phyloP scores from a whole-genome alignment of 1,139 yeast species.

The Taphrina confusa region DNA sequence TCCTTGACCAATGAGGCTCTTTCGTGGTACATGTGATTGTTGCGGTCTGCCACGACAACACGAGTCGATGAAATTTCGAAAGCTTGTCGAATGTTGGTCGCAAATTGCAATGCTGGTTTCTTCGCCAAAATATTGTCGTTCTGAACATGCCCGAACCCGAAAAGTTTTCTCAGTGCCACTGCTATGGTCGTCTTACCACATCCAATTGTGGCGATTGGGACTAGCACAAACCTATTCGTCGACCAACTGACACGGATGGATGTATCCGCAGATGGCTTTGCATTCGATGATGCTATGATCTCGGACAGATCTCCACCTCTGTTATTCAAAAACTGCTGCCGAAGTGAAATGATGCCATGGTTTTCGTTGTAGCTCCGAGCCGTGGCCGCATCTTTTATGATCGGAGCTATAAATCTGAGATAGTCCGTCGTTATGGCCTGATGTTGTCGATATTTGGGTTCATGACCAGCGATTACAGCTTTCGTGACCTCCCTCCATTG shows the following conservation, averaged over 20 bases:
- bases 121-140: conserved; percentile 68
- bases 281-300: conserved; percentile 41
- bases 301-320: conserved; percentile 55
- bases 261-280: not conserved
- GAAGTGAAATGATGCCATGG: conserved; percentile 71
- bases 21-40: conserved; percentile 73
- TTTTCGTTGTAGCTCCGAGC: conserved; percentile 56
- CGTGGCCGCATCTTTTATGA: conserved; percentile 49
- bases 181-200: conserved; percentile 93
- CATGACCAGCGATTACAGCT: conserved; percentile 52
- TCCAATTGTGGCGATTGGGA: conserved; percentile 88
- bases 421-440: conserved; percentile 65
- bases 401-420: conserved; percentile 57
- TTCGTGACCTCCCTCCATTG: conserved; percentile 87
- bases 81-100: conserved; percentile 54
- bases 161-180: conserved; percentile 58
- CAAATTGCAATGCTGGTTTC: conserved; percentile 53
- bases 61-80: conserved; percentile 44
- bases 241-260: not conserved
- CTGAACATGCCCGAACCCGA: conserved; percentile 74
- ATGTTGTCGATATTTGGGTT: conserved; percentile 57
- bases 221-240: conserved; percentile 56
- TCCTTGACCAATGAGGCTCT: conserved; percentile 66
- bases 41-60: conserved; percentile 77
- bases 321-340: conserved; percentile 59